Evolutionary conservation across 306 rosid genomes (phyloP), one percentile per base, ranked within the genome.

Genomic region (Alnus rubra): DNA sequence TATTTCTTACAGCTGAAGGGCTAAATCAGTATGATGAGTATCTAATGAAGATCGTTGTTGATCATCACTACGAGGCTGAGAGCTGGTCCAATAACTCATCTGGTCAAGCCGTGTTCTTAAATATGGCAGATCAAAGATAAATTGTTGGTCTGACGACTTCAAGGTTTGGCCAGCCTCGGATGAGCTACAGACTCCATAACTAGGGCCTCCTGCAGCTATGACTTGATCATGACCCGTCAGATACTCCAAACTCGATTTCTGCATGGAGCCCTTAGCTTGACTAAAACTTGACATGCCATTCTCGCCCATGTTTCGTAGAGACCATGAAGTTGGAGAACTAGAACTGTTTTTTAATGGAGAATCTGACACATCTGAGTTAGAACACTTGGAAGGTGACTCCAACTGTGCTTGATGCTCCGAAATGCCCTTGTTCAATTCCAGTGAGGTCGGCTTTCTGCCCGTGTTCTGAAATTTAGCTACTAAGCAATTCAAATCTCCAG

Each of bases 21-120:
- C 60, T 16, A 62, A 72, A 73, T 67, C 62, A 70, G 44, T 79
- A 23, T 9, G 56, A 9, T 7, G 67, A 64, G 49, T 30, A 52
- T 15, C 51, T 30, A 55, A 35, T 70, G 51, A 78, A 45, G 65
- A 44, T 35, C 54, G 64, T 2, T 63, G 63, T 48, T 50, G 77
- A 39, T 74, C 48, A 62, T 74, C 81, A 54, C 54, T 33, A 53
- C 37, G 31, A 45, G 63, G 42, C 64, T 51, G 65, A 82, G 50
- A 12, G 55, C 45, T 4, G 73, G 81, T 56, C 88, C 71, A 78
- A 64, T 79, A 79, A 69, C 74, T 86, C 42, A 76, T 77, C 72
- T 79, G 83, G 80, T 76, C 81, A 75, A 88, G 82, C 35, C 80
- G 84, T 51, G 84, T 78, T 84, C 69, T 88, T 83, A 83, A 75